Evolutionary conservation across 208 protist genomes (phyloP).

Genomic region (Trypanosoma grayi): DNA sequence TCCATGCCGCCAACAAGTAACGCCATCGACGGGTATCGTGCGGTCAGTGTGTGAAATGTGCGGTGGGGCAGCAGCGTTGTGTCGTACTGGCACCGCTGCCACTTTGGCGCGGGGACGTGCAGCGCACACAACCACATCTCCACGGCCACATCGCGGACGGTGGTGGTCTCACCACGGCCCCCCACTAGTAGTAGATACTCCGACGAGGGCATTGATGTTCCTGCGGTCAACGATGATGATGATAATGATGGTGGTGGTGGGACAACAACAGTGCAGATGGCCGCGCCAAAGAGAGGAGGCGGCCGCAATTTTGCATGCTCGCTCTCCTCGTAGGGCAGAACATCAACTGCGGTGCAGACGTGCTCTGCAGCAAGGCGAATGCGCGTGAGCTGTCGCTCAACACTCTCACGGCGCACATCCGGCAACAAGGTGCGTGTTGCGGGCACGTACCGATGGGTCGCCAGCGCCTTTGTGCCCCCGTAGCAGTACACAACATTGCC

Average conservation of each 20-base stretch:
- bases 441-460: slow-evolving; percentile 29
- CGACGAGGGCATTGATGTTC: background rate
- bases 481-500: slow-evolving; percentile 20
- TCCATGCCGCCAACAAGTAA: slow-evolving; percentile 68
- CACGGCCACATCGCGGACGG: slow-evolving; percentile 4
- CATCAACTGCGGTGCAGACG: slow-evolving; percentile 23
- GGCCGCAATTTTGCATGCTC: slow-evolving; percentile 49
- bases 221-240: background rate
- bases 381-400: slow-evolving; percentile 19
- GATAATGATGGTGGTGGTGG: background rate
- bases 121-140: slow-evolving; percentile 22
- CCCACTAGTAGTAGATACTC: slow-evolving; percentile 22
- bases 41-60: slow-evolving; percentile 26
- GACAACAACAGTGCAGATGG: slow-evolving; percentile 26
- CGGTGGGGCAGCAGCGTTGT: slow-evolving; percentile 13
- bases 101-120: background rate
- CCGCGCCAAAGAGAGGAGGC: slow-evolving; percentile 44
- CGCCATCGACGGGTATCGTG: slow-evolving; percentile 9
- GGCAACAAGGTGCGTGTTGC: slow-evolving; percentile 40
- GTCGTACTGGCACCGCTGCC: background rate
- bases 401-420: slow-evolving; percentile 15
- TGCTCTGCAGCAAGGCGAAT: slow-evolving; percentile 51
- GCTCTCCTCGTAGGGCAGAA: slow-evolving; percentile 48
- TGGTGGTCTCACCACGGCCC: slow-evolving; percentile 7
- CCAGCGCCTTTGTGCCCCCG: slow-evolving; percentile 39